Evolutionary conservation across 768 basidiomycete species (phyloP), one percentile per base, ranked within the genome.

Genomic region (Lactarius evosmus): DNA sequence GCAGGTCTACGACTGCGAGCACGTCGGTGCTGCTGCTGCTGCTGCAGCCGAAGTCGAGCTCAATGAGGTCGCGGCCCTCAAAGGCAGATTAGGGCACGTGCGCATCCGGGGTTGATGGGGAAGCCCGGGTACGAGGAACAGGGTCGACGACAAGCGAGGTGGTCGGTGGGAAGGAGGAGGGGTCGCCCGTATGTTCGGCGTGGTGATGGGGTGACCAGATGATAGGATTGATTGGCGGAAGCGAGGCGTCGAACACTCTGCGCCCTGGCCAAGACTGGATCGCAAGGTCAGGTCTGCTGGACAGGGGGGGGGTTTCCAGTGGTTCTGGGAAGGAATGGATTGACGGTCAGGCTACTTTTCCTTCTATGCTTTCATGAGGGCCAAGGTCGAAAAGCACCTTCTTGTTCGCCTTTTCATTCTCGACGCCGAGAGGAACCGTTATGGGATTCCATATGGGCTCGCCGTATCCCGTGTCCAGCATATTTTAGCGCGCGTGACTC

Each of bases 151-250:
- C 12, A 1, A 55, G 54, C 9, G 54, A 55, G 12, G 54, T 55
- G 6, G 33, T 36, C 0, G 22, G 22, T 34, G 54, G 51, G n/a
- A 55, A 55, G 54, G 36, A 33, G 22, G 34, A 55, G 12, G 54
- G 33, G 22, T 55, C 54, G 17, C 34, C 54, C 5, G 4, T n/a
- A 16, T 55, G 54, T 8, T 55, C 54, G 22, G 2, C 0, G 19
- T 55, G 54, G 22, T 55, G 54, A 36, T 36, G n/a, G 33, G 54
- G n/a, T n/a, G n/a, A 55, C 54, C 54, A 55, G n/a, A 55, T 22
- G 33, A 52, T 52, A 4, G 60, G 8, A 22, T 51, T n/a, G 25
- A 62, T 55, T 3, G 60, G 36, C 17, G 60, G 27, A 29, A 56
- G 34, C 4, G 53, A 9, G 16, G 27, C 17, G 22, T 55, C n/a